Evolutionary conservation across 2,329 filamentous ascomycete genomes (phyloP).

Genomic region (Moelleriella libera): DNA sequence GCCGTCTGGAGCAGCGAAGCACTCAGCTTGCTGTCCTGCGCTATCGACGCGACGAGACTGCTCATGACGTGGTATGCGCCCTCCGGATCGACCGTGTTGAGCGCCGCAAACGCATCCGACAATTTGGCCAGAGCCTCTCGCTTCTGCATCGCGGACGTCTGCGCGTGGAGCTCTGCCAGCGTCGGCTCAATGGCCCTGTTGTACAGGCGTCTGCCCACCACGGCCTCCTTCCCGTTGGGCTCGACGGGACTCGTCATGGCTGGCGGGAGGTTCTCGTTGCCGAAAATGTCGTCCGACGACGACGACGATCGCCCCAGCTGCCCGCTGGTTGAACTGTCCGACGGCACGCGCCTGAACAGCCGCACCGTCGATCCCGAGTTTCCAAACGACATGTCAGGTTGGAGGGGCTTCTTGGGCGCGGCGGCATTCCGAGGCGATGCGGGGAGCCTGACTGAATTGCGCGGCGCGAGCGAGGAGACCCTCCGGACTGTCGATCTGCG

Average conservation of each 20-base stretch:
- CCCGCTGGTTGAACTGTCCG: slow-evolving; percentile 43
- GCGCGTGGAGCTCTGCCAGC: slow-evolving; percentile 75
- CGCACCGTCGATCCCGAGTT: slow-evolving; percentile 87
- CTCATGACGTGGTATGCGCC: slow-evolving; percentile 77
- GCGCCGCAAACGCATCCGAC: slow-evolving; percentile 69
- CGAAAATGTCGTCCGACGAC: slow-evolving; percentile 26
- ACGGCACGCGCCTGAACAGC: slow-evolving; percentile 75
- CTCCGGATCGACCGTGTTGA: slow-evolving; percentile 82
- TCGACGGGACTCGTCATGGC: slow-evolving; percentile 30
- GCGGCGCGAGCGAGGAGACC: slow-evolving; percentile 27
- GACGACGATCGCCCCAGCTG: slow-evolving; percentile 20
- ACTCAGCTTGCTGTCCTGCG: slow-evolving; percentile 52
- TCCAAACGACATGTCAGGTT: slow-evolving; percentile 83
- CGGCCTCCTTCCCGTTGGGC: slow-evolving; percentile 62
- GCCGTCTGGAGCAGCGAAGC: slow-evolving; percentile 29
- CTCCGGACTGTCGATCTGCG: slow-evolving; percentile 43
- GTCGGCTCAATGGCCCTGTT: slow-evolving; percentile 69
- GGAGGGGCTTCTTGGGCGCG: slow-evolving; percentile 61
- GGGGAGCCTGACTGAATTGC: slow-evolving; percentile 16
- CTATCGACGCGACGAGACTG: slow-evolving; percentile 59
- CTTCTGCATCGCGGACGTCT: slow-evolving; percentile 52
- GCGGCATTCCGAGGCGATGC: slow-evolving; percentile 28
- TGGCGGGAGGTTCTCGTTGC: slow-evolving; percentile 52
- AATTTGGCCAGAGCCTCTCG: slow-evolving; percentile 72
- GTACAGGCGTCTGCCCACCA: slow-evolving; percentile 70